phyloP scores from a whole-genome alignment of 495 filamentous ascomycete genomes.

The Jackrogersella multiformis region DNA sequence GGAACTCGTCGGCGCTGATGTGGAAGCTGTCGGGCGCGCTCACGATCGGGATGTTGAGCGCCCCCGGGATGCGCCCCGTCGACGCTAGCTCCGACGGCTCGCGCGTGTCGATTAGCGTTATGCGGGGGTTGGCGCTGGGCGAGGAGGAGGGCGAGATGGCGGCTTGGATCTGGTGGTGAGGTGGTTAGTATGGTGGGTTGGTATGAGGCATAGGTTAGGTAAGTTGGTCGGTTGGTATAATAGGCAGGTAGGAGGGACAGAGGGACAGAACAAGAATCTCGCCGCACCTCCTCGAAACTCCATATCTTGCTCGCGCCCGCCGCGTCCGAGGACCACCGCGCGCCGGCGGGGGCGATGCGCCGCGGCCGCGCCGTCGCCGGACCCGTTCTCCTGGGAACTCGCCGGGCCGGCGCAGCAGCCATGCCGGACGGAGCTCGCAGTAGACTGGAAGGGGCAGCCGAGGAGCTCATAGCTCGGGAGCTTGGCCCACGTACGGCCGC shows the following conservation, averaged over 20 bases:
- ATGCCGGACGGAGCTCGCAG: constrained; percentile 15
- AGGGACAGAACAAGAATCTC: neutral
- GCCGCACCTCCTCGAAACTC: constrained; percentile 56
- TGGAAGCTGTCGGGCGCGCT: constrained; percentile 80
- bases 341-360: neutral
- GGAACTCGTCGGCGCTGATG: constrained; percentile 78
- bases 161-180: constrained; percentile 21
- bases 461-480: neutral
- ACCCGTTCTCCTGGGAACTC: neutral
- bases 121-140: constrained; percentile 1
- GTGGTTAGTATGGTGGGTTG: constrained; percentile 44
- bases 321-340: constrained; percentile 40
- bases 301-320: constrained; percentile 53
- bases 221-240: constrained; percentile 17
- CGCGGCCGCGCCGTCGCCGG: neutral
- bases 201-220: constrained; percentile 27
- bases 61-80: constrained; percentile 80
- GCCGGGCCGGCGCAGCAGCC: neutral
- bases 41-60: constrained; percentile 80
- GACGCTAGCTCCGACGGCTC: constrained; percentile 78
- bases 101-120: constrained; percentile 71
- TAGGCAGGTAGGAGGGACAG: neutral
- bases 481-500: constrained; percentile 13
- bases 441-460: neutral
- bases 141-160: constrained; percentile 5